phyloP scores from a whole-genome alignment of 345 rosid species.

The Gossypium rotundifolium region DNA sequence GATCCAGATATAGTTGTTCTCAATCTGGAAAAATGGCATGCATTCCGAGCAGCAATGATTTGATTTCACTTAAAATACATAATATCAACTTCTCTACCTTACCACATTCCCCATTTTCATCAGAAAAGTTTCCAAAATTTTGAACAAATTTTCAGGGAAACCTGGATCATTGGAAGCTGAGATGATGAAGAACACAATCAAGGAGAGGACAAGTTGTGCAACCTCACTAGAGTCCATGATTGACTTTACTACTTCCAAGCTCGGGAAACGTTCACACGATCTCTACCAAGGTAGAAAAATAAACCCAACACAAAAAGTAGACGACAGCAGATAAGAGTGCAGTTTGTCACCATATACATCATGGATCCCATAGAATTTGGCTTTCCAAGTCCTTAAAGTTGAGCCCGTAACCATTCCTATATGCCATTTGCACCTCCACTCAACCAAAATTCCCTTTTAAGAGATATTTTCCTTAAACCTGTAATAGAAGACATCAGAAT shows the following conservation, averaged over 20 bases:
- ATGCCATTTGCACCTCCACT: slow-evolving; percentile 39
- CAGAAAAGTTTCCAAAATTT: slow-evolving; percentile 42
- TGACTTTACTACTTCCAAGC: slow-evolving; percentile 56
- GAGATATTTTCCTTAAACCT: not conserved
- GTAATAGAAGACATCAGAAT: not conserved
- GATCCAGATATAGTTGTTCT: slow-evolving; percentile 58
- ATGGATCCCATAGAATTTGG: slow-evolving; percentile 76
- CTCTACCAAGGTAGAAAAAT: slow-evolving; percentile 51
- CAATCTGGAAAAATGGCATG: slow-evolving; percentile 71
- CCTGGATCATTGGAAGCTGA: slow-evolving; percentile 59
- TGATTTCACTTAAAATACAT: slow-evolving; percentile 42
- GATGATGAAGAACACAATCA: slow-evolving; percentile 45
- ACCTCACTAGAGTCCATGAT: slow-evolving; percentile 80
- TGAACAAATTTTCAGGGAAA: slow-evolving; percentile 41
- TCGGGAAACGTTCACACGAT: slow-evolving; percentile 47
- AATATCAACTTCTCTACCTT: slow-evolving; percentile 52
- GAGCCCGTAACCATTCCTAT: slow-evolving; percentile 59
- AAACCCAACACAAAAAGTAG: slow-evolving; percentile 38
- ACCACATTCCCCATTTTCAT: slow-evolving; percentile 56
- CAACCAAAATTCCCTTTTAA: not conserved
- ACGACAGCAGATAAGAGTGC: slow-evolving; percentile 27
- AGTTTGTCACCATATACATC: slow-evolving; percentile 78
- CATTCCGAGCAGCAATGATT: slow-evolving; percentile 45
- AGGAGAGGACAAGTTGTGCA: slow-evolving; percentile 76
- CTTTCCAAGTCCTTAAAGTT: slow-evolving; percentile 65